Conservation (phyloP, 768 basidiomycete species). For the Podaxis sp. region DNA sequence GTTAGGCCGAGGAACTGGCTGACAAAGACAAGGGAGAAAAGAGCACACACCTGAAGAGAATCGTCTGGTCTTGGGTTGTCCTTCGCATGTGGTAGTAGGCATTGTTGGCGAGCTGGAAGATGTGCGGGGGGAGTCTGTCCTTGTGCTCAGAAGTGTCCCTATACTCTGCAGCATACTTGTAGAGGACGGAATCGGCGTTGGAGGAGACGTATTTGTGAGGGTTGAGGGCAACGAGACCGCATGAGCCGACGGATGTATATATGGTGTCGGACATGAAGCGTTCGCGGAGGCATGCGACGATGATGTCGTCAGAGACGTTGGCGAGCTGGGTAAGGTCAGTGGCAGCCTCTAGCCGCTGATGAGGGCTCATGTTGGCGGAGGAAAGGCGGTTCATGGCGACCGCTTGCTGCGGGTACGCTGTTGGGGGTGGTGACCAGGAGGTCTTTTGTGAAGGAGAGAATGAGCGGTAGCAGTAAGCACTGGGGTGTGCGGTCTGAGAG, state of each 20-base stretch:
- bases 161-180: conserved; percentile 86
- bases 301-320: conserved; percentile 73
- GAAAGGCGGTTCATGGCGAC: conserved; percentile 28
- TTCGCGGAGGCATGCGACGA: conserved; percentile 82
- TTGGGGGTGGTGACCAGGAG: conserved; percentile 21
- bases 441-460: conserved; percentile 8
- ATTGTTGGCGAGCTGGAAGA: conserved; percentile 88
- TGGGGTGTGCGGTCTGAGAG: not conserved
- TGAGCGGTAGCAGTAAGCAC: conserved; percentile 5
- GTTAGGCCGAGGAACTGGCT: conserved; percentile 2
- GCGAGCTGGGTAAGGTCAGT: conserved; percentile 66
- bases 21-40: not conserved
- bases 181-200: conserved; percentile 79
- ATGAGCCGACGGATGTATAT: conserved; percentile 71
- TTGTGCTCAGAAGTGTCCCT: conserved; percentile 66
- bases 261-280: conserved; percentile 81
- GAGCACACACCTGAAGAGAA: conserved; percentile 71
- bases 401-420: conserved; percentile 12
- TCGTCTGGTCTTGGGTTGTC: conserved; percentile 89
- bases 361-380: conserved; percentile 36
- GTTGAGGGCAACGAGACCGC: conserved; percentile 80
- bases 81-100: conserved; percentile 95
- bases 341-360: conserved; percentile 70
- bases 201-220: conserved; percentile 86
- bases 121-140: conserved; percentile 70